Conservation (phyloP, 192 early-diverging fungal genomes). For the Chytriomyces confervae region DNA sequence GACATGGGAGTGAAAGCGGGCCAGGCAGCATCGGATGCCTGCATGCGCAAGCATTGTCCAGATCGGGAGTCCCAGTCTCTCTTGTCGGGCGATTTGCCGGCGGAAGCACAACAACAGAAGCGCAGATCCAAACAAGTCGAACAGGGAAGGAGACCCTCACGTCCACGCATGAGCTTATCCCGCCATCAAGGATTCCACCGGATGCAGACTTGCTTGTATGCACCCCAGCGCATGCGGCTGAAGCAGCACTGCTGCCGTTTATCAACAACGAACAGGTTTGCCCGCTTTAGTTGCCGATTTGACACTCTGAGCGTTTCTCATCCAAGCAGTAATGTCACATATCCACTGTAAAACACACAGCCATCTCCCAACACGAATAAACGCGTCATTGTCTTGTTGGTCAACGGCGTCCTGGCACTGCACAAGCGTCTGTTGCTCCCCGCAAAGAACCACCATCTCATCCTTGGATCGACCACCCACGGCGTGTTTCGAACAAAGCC, state of each 20-base stretch:
- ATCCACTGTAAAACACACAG: too few species aligned
- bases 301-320: background rate
- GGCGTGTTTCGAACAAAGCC: constrained; percentile 5
- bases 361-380: too few species aligned
- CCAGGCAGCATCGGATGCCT: constrained; percentile 23
- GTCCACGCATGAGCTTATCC: background rate
- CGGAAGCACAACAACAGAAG: background rate
- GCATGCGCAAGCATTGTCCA: background rate
- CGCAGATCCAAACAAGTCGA: background rate
- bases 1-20: background rate
- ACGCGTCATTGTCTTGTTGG: constrained; percentile 21
- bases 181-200: background rate
- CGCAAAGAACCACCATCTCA: background rate
- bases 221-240: constrained; percentile 12
- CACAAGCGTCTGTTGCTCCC: background rate
- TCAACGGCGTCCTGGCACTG: constrained; percentile 27
- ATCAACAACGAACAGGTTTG: constrained; percentile 6
- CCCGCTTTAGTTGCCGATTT: background rate
- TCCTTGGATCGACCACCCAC: constrained; percentile 28
- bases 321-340: too few species aligned
- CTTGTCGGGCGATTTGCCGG: background rate
- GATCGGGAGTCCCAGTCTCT: background rate
- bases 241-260: background rate
- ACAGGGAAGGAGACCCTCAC: background rate
- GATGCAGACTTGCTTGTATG: constrained; percentile 17